Evolutionary conservation across 805 yeast genomes (phyloP).

Genomic region (Jamesozyma hellenica): DNA sequence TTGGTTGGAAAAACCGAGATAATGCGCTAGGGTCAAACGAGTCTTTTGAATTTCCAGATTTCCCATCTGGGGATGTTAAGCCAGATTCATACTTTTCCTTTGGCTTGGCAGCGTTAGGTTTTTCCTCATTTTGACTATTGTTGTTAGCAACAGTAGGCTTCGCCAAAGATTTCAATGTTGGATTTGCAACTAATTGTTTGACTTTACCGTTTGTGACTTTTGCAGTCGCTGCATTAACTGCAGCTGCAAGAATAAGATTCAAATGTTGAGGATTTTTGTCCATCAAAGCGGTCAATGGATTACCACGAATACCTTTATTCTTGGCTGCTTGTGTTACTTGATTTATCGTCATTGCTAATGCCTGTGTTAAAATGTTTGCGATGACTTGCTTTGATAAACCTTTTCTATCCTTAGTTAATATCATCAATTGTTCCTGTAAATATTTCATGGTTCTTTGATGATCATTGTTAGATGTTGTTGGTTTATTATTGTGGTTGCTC

Average conservation of each 20-base stretch:
- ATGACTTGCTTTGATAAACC: constrained; percentile 73
- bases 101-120: background rate
- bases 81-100: background rate
- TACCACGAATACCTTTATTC: constrained; percentile 68
- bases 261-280: constrained; percentile 75
- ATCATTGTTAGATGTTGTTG: constrained; percentile 25
- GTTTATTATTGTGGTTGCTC: background rate
- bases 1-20: constrained; percentile 30
- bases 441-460: constrained; percentile 58
- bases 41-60: background rate
- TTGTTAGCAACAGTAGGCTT: background rate
- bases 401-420: constrained; percentile 66
- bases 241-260: constrained; percentile 68
- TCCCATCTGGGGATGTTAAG: background rate
- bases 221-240: constrained; percentile 66
- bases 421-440: constrained; percentile 75
- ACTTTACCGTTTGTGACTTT: constrained; percentile 49
- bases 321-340: constrained; percentile 84
- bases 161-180: constrained; percentile 10
- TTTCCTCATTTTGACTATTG: background rate
- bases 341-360: constrained; percentile 86
- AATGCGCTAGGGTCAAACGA: constrained; percentile 29
- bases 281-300: constrained; percentile 66
- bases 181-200: constrained; percentile 31
- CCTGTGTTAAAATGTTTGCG: constrained; percentile 77